A percentile compares a stretch with the other conserved stretches of the same genome.
Conservation (phyloP, 371 early-diverging fungal species). For the Massospora cicadina region DNA sequence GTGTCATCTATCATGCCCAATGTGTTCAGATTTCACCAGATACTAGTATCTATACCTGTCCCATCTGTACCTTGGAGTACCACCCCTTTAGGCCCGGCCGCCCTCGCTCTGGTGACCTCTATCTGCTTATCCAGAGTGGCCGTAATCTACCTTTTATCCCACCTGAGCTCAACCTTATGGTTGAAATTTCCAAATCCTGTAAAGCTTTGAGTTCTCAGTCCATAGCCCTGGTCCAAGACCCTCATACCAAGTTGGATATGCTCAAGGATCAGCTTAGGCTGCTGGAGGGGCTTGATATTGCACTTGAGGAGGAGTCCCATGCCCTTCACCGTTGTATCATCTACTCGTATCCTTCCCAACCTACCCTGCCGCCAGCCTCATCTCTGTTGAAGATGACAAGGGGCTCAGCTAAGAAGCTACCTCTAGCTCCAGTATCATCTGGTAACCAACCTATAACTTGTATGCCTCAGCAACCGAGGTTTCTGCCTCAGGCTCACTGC, state of each 20-base stretch:
- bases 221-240: neutral
- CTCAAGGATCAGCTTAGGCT: constrained; percentile 1
- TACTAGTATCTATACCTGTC: neutral
- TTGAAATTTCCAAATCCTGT: neutral
- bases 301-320: neutral
- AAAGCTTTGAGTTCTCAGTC: neutral
- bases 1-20: neutral
- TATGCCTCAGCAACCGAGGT: neutral
- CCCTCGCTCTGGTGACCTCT: neutral
- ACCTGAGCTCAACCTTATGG: neutral
- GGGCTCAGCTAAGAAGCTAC: neutral
- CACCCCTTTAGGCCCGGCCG: neutral
- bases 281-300: neutral
- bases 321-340: neutral
- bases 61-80: neutral
- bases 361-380: neutral
- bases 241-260: neutral
- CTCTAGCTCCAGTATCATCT: neutral
- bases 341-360: neutral
- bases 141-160: neutral
- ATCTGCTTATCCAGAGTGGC: neutral
- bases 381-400: neutral
- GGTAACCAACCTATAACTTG: neutral
- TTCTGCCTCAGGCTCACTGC: neutral
- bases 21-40: neutral